Evolutionary conservation across 257 asterid genomes (phyloP), one percentile per base, ranked within the genome.

Genomic region (Solanum rostratum): DNA sequence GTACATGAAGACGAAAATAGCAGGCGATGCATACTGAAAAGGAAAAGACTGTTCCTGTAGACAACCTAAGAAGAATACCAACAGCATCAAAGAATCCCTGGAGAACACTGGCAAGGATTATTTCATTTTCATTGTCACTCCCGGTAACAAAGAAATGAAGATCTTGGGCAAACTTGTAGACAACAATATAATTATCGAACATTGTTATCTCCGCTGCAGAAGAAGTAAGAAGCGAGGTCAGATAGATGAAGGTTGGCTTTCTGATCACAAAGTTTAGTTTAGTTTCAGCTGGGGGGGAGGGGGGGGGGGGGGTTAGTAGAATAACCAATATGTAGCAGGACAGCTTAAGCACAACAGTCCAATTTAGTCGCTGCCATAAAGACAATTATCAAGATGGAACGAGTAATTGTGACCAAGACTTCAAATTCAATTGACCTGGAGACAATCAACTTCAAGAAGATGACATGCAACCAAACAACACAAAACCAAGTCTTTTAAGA

Each of bases 111-210:
- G 95, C 89, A 85, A 94, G 87, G 69, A 94, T 91, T 66, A 94
- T 84, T 91, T 94, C 97, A 85, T 94, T 94, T 89, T 93, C 97
- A 69, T 91, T 90, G 89, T 93, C 98, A 83, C 96, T 88, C 46
- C 98, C 97, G 30, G 92, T 91, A 76, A 94, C 97, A 87, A 87
- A 94, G 85, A 94, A 93, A 87, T 93, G 97, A 81, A 94, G 95
- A 89, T 94, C 98, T 88, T 94, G 95, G 55, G 85, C 90, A 88
- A 93, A 92, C 90, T 93, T 94, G 93, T 90, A 94, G 71, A 94
- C 90, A 79, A 93, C 90, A 62, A 94, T 57, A 85, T 93, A 80
- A 87, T 89, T 91, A 90, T 92, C 97, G 80, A 89, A 88, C 94
- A 94, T 90, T 63, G 96, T 84, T 90, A 94, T 90, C 87, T 93